Base-by-base conservation (phyloP, 176 grass and related monocot genomes). In the Oryza rufipogon region DNA sequence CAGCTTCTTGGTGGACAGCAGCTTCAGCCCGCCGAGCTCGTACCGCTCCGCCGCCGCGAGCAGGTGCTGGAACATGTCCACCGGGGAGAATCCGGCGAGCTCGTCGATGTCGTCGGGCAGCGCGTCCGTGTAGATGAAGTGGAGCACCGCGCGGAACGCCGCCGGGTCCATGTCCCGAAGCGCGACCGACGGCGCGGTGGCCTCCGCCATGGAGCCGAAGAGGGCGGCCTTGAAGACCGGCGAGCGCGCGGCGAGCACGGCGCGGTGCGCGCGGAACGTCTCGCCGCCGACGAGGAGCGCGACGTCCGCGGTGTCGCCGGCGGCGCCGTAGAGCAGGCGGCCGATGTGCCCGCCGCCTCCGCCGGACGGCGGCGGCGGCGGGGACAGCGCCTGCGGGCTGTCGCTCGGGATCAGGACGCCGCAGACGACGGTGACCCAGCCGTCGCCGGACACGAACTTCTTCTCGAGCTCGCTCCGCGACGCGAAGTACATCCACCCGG, bases 21-120 rank as follows among this genome's bases (percentile, higher is more conserved):
- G 42, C 78, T 81, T 90, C 33, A 90, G 45, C 17, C 89, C 33
- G 16, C 87, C 80, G 51, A 91, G 8, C 4, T 44, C 80, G 46
- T 84, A 91, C 17, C 84, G 85, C 47, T 87, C 85, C 1, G 85
- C 89, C 33, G 75, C 89, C 6, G 76, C 82, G 2, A 92, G 83
- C 32, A 74, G 58, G 1, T 13, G 22, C 58, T 22, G 58, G 11
- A 77, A 11, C 15, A 32, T 28, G 48, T 77, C 54, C 3, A 44
- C 2, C 17, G 15, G 66, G 6, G 30, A 33, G 2, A 19, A 46
- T 8, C 47, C 47, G 47, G 47, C 47, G 12, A 49, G 13, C 47
- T 33, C 73, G 47, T 63, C 49, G 1, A 2, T 4, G 17, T 58
- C 19, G 4, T 48, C 42, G 5, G 54, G 82, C 46, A 92, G 47